phyloP scores from a whole-genome alignment of 164 flowering plant genomes.

The Macadamia tetraphylla region DNA sequence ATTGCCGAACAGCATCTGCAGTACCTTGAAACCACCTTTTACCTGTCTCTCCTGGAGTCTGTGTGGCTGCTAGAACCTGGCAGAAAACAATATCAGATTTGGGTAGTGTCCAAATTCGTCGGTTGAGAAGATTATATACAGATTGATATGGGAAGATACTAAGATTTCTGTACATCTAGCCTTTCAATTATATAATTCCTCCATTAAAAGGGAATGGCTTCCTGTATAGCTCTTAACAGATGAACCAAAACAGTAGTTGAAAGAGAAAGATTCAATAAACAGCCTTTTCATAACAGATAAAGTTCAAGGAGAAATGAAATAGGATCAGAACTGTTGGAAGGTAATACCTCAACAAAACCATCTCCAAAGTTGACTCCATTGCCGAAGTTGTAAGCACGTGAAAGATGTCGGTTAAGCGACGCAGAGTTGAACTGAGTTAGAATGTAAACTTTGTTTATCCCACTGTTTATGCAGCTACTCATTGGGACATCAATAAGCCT shows the following conservation, averaged over 20 bases:
- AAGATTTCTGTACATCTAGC: neutral
- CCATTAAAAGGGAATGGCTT: no score
- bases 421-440: slow-evolving; percentile 96
- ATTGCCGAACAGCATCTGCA: slow-evolving; percentile 96
- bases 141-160: neutral
- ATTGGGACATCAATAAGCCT: slow-evolving; percentile 95
- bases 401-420: slow-evolving; percentile 83
- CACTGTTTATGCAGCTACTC: slow-evolving; percentile 99
- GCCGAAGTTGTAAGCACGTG: slow-evolving; percentile 75
- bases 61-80: slow-evolving; percentile 93
- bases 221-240: no score
- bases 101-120: neutral
- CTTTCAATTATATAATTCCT: no score
- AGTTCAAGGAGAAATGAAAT: neutral
- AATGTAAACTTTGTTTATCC: slow-evolving; percentile 86
- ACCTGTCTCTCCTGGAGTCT: slow-evolving; percentile 85
- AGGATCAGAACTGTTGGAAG: neutral
- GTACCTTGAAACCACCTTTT: slow-evolving; percentile 92
- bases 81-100: neutral
- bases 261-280: no score
- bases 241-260: no score
- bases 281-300: neutral
- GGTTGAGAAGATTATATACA: neutral
- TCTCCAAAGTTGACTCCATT: slow-evolving; percentile 76
- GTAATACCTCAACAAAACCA: slow-evolving; percentile 81